Percentiles rank a stretch among this genome's conserved stretches.
Evolutionary conservation across 164 flowering plant genomes (phyloP).

Genomic region (Vitis riparia): DNA sequence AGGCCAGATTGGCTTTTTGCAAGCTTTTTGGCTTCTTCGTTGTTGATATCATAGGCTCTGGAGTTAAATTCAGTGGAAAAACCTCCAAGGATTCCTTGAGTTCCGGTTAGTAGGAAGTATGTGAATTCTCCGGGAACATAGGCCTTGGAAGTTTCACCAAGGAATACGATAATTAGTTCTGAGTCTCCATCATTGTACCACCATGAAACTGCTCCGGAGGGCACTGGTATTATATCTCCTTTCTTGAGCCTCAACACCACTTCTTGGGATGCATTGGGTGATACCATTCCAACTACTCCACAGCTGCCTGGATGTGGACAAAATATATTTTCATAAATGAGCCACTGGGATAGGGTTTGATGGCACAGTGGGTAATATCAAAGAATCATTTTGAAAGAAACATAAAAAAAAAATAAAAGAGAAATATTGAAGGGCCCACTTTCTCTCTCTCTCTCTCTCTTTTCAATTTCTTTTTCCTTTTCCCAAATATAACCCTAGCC

Average conservation of each 20-base stretch:
- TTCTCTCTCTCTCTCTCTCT: too few species aligned
- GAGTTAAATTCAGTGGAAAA: conserved; percentile 23
- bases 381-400: too few species aligned
- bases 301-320: conserved; percentile 1
- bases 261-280: conserved; percentile 20
- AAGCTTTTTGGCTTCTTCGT: conserved; percentile 17
- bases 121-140: conserved; percentile 29
- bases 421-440: too few species aligned
- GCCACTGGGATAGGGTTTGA: too few species aligned
- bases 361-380: too few species aligned
- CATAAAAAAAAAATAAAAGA: too few species aligned
- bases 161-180: conserved; percentile 22
- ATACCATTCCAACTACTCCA: conserved; percentile 20
- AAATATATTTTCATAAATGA: too few species aligned
- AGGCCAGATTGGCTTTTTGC: conserved; percentile 21
- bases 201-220: conserved; percentile 30
- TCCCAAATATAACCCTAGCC: too few species aligned
- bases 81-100: conserved; percentile 14
- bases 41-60: conserved; percentile 7
- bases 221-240: conserved; percentile 29
- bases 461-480: too few species aligned
- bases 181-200: conserved; percentile 40
- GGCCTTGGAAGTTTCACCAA: conserved; percentile 30
- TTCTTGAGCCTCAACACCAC: conserved; percentile 21
- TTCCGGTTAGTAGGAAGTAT: conserved; percentile 28